These are phyloP conservation scores for Mycena epipterygia DNA, from an alignment of 768 basidiomycete genomes.

Conservation along the genomic window DNA sequence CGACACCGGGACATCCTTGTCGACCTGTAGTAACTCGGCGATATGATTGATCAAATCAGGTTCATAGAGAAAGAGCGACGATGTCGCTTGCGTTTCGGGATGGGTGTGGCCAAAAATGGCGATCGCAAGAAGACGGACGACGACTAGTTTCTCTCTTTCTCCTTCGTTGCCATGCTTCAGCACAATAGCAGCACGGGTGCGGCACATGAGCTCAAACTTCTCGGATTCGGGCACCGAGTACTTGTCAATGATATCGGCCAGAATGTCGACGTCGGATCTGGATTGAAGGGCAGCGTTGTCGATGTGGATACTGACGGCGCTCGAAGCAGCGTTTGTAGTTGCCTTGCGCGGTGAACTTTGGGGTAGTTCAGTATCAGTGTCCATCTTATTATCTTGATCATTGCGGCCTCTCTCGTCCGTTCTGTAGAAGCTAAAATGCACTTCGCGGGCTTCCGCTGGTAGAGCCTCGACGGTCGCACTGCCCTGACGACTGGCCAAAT, in stretches of 20 bases:
- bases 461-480: constrained; percentile 69
- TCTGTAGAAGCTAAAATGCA: constrained; percentile 86
- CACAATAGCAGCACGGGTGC: constrained; percentile 84
- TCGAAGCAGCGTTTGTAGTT: constrained; percentile 52
- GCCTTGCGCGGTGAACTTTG: constrained; percentile 66
- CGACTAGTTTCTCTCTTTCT: constrained; percentile 84
- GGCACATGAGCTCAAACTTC: constrained; percentile 90
- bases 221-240: constrained; percentile 84
- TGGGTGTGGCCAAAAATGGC: constrained; percentile 94
- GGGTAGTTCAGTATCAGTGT: constrained; percentile 60
- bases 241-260: constrained; percentile 78
- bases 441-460: constrained; percentile 81
- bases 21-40: constrained; percentile 90
- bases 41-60: constrained; percentile 92
- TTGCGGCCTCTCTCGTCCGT: constrained; percentile 58
- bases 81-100: constrained; percentile 80
- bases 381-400: constrained; percentile 62
- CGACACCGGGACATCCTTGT: constrained; percentile 74
- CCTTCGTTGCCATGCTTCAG: constrained; percentile 69
- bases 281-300: constrained; percentile 71
- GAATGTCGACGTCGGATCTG: constrained; percentile 79
- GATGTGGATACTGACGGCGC: constrained; percentile 73
- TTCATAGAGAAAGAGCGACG: constrained; percentile 92
- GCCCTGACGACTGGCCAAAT: constrained; percentile 73
- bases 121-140: constrained; percentile 86